A percentile compares a stretch with the other conserved stretches of the same genome.
These are phyloP conservation scores for Davidsoniella australis DNA, from an alignment of 2,329 filamentous ascomycete genomes.

Conservation along the genomic window DNA sequence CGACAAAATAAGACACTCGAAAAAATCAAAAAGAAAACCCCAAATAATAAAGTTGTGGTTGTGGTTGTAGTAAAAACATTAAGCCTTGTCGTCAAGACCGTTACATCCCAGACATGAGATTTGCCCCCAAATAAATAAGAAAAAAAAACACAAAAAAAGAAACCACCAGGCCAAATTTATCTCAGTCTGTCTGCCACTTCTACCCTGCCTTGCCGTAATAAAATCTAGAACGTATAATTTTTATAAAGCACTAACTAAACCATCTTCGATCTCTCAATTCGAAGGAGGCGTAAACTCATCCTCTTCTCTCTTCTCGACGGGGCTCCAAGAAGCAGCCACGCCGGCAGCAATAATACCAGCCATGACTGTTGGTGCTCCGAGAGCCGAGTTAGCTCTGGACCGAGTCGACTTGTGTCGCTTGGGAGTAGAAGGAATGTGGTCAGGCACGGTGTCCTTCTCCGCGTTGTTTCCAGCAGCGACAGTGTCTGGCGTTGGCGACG, in stretches of 20 bases:
- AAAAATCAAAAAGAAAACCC: neutral
- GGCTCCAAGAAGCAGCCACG: conserved; percentile 61
- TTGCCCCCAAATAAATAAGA: neutral
- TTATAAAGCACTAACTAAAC: neutral
- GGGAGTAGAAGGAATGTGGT: conserved; percentile 19
- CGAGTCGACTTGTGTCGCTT: conserved; percentile 38
- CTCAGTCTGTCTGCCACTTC: neutral
- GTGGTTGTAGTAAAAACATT: conserved; percentile 7
- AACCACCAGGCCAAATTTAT: no score
- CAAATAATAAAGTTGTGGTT: conserved; percentile 1
- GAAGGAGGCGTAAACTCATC: conserved; percentile 10
- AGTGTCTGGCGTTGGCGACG: conserved; percentile 30
- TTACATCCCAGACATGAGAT: no score
- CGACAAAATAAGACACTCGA: neutral
- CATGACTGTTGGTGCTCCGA: conserved; percentile 64
- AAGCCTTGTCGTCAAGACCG: conserved; percentile 2
- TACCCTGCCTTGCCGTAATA: neutral
- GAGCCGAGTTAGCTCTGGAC: conserved; percentile 50
- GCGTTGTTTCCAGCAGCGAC: conserved; percentile 19
- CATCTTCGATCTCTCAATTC: no score
- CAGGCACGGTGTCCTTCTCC: conserved; percentile 26
- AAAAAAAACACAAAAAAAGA: conserved; percentile 5
- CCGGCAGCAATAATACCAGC: conserved; percentile 67
- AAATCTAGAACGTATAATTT: no score
- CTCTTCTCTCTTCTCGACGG: conserved; percentile 34